These are phyloP conservation scores for Angomonas deanei DNA, from an alignment of 208 protist species.

Conservation along the genomic window DNA sequence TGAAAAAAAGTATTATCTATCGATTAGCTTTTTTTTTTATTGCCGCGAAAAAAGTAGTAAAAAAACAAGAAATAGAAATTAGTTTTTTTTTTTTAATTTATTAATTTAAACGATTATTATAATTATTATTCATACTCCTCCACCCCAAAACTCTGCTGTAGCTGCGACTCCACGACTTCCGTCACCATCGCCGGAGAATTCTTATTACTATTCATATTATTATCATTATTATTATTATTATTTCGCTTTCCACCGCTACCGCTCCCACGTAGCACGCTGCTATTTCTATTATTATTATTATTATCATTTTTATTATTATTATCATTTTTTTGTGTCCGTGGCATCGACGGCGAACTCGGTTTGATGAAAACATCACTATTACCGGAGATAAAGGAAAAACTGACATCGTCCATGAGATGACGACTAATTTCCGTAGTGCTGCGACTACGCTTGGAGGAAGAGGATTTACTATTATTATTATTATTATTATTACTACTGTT, in stretches of 20 bases:
- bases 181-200: not conserved
- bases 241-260: not conserved
- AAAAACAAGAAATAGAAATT: no score
- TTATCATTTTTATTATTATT: not conserved
- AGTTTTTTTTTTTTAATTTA: constrained; percentile 5
- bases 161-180: not conserved
- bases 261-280: not conserved
- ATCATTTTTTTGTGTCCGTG: no score
- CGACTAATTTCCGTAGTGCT: not conserved
- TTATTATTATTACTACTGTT: constrained; percentile 1
- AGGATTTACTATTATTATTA: not conserved
- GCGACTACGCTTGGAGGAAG: not conserved
- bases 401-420: not conserved
- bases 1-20: constrained; percentile 5
- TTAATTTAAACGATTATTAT: not conserved
- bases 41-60: not conserved
- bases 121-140: constrained; percentile 2
- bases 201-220: not conserved
- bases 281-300: not conserved
- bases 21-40: not conserved
- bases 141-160: not conserved
- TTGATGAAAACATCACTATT: no score
- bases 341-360: no score
- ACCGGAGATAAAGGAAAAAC: not conserved
- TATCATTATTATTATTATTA: constrained; percentile 7